These are phyloP conservation scores for Cystobasidium onofrii DNA, from an alignment of 768 basidiomycete genomes.

Conservation along the genomic window DNA sequence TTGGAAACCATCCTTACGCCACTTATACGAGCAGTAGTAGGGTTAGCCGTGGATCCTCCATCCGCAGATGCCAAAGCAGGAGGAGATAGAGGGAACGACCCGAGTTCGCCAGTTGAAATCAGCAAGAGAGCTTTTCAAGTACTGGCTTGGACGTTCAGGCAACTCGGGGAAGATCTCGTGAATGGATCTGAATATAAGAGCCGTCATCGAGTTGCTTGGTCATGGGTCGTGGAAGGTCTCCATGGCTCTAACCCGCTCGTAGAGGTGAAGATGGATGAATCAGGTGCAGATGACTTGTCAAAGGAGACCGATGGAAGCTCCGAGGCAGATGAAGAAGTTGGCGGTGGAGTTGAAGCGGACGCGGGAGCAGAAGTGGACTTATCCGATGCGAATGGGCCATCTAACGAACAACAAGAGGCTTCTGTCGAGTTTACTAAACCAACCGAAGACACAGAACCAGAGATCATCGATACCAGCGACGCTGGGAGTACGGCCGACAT, in stretches of 20 bases:
- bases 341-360: not conserved
- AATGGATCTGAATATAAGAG: not conserved
- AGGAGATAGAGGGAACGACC: conserved; percentile 25
- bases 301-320: not conserved
- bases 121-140: conserved; percentile 30
- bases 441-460: not conserved
- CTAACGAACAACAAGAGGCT: not conserved
- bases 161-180: conserved; percentile 15
- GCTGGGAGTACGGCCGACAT: not conserved
- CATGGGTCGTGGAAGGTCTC: conserved; percentile 16
- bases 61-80: not conserved
- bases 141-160: conserved; percentile 14
- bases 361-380: not conserved
- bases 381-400: not conserved
- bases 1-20: conserved; percentile 23
- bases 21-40: not conserved
- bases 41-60: conserved; percentile 11
- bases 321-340: conserved; percentile 1
- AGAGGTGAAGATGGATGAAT: not conserved
- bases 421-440: not conserved
- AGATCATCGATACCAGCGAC: not conserved
- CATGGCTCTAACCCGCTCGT: not conserved
- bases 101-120: conserved; percentile 12
- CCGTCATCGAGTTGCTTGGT: not conserved
- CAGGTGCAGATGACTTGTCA: too few species aligned